phyloP scores from a whole-genome alignment of 1,284 basidiomycete species.

The Microbotryum scabiosae region DNA sequence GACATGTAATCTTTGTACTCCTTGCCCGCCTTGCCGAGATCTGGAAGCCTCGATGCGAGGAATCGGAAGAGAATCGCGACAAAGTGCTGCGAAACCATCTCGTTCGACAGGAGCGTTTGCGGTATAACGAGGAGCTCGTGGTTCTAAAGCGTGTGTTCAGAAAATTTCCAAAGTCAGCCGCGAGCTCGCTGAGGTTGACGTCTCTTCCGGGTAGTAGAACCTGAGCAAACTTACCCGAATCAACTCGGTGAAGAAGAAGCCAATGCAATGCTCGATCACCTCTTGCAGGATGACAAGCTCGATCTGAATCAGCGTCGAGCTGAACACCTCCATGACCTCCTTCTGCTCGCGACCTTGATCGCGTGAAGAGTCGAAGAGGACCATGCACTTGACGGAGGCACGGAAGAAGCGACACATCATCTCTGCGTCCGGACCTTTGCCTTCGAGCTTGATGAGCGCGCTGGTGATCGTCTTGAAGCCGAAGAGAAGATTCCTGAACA shows the following conservation, averaged over 20 bases:
- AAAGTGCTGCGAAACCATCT: conserved; percentile 78
- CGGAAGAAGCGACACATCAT: conserved; percentile 81
- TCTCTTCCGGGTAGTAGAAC: conserved; percentile 36
- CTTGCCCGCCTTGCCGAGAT: conserved; percentile 63
- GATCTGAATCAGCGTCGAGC: conserved; percentile 65
- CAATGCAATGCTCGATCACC: conserved; percentile 76
- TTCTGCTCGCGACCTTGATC: conserved; percentile 69
- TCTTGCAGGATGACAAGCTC: conserved; percentile 88
- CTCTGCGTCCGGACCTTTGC: conserved; percentile 70
- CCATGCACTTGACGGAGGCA: conserved; percentile 73
- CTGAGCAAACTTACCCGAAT: conserved; percentile 43
- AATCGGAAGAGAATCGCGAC: conserved; percentile 85
- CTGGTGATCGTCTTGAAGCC: conserved; percentile 67
- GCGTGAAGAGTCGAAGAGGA: conserved; percentile 62
- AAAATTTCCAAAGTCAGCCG: conserved; percentile 7
- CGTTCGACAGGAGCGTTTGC: conserved; percentile 76
- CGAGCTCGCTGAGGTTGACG: conserved; percentile 32
- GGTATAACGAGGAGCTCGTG: conserved; percentile 75
- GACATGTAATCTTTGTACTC: conserved; percentile 68
- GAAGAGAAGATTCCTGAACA: conserved; percentile 83
- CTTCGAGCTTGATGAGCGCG: conserved; percentile 57
- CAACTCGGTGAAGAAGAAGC: conserved; percentile 72
- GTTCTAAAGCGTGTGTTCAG: conserved; percentile 44
- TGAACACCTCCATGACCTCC: conserved; percentile 81
- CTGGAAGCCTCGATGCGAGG: conserved; percentile 70